Percentiles rank a stretch among this genome's conserved stretches.
These are phyloP conservation scores for Pezicula neosporulosa DNA, from an alignment of 2,329 filamentous ascomycete species.

Conservation along the genomic window DNA sequence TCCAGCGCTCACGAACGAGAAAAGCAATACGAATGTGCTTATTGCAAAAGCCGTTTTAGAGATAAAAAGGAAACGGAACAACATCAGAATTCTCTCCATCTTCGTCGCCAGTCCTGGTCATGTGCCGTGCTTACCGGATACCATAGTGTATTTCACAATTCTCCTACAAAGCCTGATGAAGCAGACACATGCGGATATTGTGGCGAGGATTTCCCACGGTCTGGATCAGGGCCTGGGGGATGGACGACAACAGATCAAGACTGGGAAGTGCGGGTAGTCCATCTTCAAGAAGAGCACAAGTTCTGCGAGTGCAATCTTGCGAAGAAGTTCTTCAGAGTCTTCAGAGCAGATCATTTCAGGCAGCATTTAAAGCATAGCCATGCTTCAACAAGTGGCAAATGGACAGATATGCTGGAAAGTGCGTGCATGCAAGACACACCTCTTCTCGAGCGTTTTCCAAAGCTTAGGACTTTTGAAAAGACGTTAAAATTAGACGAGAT, in stretches of 20 bases:
- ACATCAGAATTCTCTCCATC: slow-evolving; percentile 91
- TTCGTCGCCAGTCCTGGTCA: slow-evolving; percentile 93
- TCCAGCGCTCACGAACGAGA: slow-evolving; percentile 84
- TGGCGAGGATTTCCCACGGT: slow-evolving; percentile 73
- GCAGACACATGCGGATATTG: slow-evolving; percentile 91
- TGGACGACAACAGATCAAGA: slow-evolving; percentile 73
- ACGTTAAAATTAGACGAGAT: too few species aligned
- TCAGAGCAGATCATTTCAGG: slow-evolving; percentile 94
- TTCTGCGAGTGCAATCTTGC: slow-evolving; percentile 97
- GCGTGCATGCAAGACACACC: slow-evolving; percentile 92
- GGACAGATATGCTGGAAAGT: slow-evolving; percentile 97
- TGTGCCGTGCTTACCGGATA: slow-evolving; percentile 81
- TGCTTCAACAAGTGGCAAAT: slow-evolving; percentile 92
- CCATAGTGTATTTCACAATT: slow-evolving; percentile 83
- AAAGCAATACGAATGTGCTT: slow-evolving; percentile 92
- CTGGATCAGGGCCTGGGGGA: too few species aligned
- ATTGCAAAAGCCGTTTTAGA: slow-evolving; percentile 93
- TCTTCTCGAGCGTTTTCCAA: too few species aligned
- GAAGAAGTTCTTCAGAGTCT: slow-evolving; percentile 98
- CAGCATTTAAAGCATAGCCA: slow-evolving; percentile 98
- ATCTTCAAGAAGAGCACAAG: slow-evolving; percentile 89
- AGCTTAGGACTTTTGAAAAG: too few species aligned
- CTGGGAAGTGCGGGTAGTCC: slow-evolving; percentile 82
- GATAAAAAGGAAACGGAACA: slow-evolving; percentile 98
- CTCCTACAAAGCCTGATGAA: slow-evolving; percentile 60